Percentiles rank a stretch among this genome's conserved stretches.
Conservation (phyloP, 2,329 filamentous ascomycete species). For the Coniochaeta sp. region DNA sequence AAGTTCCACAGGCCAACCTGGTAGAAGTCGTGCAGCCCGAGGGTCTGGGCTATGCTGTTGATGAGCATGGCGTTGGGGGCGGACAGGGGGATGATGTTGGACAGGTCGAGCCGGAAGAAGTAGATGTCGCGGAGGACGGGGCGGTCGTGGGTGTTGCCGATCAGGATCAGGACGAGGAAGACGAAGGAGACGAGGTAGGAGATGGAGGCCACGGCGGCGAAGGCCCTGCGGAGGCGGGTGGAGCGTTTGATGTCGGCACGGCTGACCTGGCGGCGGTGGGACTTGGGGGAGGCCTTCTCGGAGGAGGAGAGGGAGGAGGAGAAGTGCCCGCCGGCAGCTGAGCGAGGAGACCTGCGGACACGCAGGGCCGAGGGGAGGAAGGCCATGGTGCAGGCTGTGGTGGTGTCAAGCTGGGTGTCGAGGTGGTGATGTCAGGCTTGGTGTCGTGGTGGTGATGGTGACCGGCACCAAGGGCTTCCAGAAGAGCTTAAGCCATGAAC, state of each 20-base stretch:
- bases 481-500: background rate
- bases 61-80: conserved; percentile 68
- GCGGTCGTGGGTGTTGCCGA: conserved; percentile 63
- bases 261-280: conserved; percentile 11
- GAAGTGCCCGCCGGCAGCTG: background rate
- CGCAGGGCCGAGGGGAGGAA: background rate
- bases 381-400: background rate
- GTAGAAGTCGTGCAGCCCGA: conserved; percentile 92
- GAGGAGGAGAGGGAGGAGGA: background rate
- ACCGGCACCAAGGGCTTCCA: background rate
- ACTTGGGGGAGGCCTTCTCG: background rate
- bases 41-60: conserved; percentile 77
- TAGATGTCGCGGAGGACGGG: conserved; percentile 62
- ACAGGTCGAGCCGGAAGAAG: conserved; percentile 78
- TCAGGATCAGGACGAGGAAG: conserved; percentile 64
- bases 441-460: background rate
- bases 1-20: conserved; percentile 87
- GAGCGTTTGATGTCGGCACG: conserved; percentile 21
- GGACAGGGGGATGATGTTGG: conserved; percentile 68
- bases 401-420: background rate
- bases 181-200: conserved; percentile 68
- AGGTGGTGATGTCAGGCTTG: background rate
- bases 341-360: background rate
- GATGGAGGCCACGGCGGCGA: conserved; percentile 56
- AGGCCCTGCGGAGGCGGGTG: conserved; percentile 48